phyloP scores from a whole-genome alignment of 208 protist species.

The Leishmania amazonensis region DNA sequence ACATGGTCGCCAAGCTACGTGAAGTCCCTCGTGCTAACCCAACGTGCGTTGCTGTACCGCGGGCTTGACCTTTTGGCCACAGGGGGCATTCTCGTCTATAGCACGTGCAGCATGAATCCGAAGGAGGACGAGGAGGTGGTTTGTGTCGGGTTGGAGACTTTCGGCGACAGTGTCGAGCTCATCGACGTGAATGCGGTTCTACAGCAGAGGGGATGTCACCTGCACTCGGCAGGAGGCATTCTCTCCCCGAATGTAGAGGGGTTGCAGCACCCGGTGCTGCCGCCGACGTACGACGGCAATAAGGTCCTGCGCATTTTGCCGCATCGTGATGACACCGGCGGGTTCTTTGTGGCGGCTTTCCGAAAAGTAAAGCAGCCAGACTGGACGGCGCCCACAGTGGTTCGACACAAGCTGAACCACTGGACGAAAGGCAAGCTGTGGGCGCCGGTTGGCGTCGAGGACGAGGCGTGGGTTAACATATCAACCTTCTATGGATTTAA shows the following conservation, averaged over 20 bases:
- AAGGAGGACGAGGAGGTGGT: conserved; percentile 97
- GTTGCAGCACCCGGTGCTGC: conserved; percentile 41
- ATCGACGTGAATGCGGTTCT: conserved; percentile 82
- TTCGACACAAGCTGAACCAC: conserved; percentile 81
- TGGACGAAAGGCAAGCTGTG: conserved; percentile 90
- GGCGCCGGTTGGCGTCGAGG: conserved; percentile 60
- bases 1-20: conserved; percentile 90
- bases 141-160: conserved; percentile 73
- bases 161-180: conserved; percentile 79
- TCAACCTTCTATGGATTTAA: conserved; percentile 78
- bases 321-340: conserved; percentile 88
- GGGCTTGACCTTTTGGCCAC: conserved; percentile 83
- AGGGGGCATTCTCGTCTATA: conserved; percentile 95
- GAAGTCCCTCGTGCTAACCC: conserved; percentile 86
- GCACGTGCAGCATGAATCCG: conserved; percentile 97
- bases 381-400: conserved; percentile 37
- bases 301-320: conserved; percentile 88
- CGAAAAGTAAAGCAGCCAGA: conserved; percentile 66
- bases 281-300: conserved; percentile 56
- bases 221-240: conserved; percentile 75
- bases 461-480: conserved; percentile 78
- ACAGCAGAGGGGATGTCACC: conserved; percentile 36
- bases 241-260: conserved; percentile 51
- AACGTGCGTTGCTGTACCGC: conserved; percentile 86
- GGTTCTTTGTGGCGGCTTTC: conserved; percentile 91